These are phyloP conservation scores for Penicillium sp. DNA, from an alignment of 2,329 filamentous ascomycete genomes.

Conservation along the genomic window DNA sequence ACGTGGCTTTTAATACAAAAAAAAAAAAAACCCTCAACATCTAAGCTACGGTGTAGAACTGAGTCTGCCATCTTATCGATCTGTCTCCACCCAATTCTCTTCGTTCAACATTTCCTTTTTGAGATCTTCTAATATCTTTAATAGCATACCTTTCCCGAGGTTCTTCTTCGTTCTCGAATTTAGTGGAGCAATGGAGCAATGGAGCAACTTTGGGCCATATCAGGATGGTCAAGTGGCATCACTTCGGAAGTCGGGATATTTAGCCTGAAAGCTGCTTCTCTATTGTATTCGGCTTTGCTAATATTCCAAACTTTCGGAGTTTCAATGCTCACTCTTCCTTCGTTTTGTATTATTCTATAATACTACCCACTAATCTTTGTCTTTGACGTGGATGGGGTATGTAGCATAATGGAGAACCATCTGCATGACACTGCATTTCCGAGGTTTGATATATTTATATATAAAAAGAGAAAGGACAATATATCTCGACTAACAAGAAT, in stretches of 20 bases:
- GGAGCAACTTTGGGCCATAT: neutral
- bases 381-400: neutral
- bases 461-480: neutral
- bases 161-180: neutral
- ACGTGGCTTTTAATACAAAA: neutral
- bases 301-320: neutral
- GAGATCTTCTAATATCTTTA: neutral
- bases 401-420: conserved; percentile 4
- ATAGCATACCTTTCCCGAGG: neutral
- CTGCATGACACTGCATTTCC: neutral
- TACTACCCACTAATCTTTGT: neutral
- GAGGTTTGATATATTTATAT: neutral
- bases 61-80: conserved; percentile 15
- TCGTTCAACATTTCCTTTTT: neutral
- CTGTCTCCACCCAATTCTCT: neutral
- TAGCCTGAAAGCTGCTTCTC: neutral
- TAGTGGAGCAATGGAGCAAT: neutral
- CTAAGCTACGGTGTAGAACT: conserved; percentile 12
- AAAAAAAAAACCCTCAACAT: neutral
- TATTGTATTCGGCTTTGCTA: neutral
- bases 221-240: conserved; percentile 1
- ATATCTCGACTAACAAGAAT: neutral
- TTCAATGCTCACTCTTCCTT: neutral
- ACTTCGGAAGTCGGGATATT: neutral
- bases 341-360: neutral